Percentiles rank a stretch among this genome's conserved stretches.
Evolutionary conservation across 2,329 filamentous ascomycete genomes (phyloP).

Genomic region (Chrysosporium queenslandicum): DNA sequence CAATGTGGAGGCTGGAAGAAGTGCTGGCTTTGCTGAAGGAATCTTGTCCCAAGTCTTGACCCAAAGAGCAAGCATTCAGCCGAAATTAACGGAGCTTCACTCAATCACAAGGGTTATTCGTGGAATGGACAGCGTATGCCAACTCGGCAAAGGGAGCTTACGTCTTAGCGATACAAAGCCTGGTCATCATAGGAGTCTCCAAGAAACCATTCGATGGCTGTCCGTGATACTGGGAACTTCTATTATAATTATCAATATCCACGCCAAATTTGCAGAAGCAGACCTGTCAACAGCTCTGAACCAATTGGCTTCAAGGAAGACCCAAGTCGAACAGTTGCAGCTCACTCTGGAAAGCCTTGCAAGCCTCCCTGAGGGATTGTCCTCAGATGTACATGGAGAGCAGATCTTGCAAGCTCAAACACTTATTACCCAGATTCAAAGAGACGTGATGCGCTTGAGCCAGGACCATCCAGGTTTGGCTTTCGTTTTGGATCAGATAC

Average conservation of each 20-base stretch:
- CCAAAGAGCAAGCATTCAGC: conserved; percentile 31
- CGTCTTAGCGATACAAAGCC: conserved; percentile 17
- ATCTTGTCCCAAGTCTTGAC: conserved; percentile 49
- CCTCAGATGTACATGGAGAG: conserved; percentile 24
- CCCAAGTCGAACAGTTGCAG: conserved; percentile 40
- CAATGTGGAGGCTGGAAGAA: conserved; percentile 65
- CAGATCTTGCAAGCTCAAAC: conserved; percentile 23
- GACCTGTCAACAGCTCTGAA: conserved; percentile 40
- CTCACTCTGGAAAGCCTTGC: conserved; percentile 37
- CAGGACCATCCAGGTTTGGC: conserved; percentile 47
- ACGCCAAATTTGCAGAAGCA: conserved; percentile 52
- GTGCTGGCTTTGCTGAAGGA: conserved; percentile 77
- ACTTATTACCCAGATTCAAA: conserved; percentile 25
- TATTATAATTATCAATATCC: conserved; percentile 52
- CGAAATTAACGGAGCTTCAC: conserved; percentile 25
- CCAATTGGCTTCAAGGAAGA: conserved; percentile 44
- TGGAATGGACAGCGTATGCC: conserved; percentile 28
- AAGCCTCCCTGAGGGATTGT: conserved; percentile 44
- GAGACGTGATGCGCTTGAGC: conserved; percentile 38
- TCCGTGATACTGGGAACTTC: conserved; percentile 56
- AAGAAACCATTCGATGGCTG: conserved; percentile 49
- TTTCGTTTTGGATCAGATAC: conserved; percentile 57
- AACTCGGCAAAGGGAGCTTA: conserved; percentile 22
- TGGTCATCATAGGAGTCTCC: conserved; percentile 19
- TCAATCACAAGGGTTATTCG: conserved; percentile 25